These are phyloP conservation scores for Euphorbia pulcherrima DNA, from an alignment of 345 rosid genomes.

Conservation along the genomic window DNA sequence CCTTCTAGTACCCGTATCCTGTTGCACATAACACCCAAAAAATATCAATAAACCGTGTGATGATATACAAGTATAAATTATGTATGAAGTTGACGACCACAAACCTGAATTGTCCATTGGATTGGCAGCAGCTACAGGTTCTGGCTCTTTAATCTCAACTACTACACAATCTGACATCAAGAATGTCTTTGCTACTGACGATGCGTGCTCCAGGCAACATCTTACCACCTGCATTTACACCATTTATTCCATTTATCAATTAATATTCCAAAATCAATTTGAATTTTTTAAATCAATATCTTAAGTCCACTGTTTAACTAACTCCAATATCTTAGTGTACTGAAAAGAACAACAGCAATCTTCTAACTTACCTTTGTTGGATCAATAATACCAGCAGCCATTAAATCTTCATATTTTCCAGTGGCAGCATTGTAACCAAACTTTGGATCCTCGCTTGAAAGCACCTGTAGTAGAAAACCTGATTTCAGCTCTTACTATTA, in stretches of 20 bases:
- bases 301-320: too few relatives aligned
- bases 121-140: conserved; percentile 58
- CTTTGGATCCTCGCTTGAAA: conserved; percentile 58
- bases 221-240: conserved; percentile 70
- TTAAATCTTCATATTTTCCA: conserved; percentile 86
- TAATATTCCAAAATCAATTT: background rate
- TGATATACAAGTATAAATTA: too few relatives aligned
- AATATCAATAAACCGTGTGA: background rate
- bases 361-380: conserved; percentile 59
- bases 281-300: too few relatives aligned
- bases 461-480: conserved; percentile 49
- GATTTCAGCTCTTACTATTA: background rate
- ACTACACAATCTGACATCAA: conserved; percentile 98
- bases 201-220: conserved; percentile 98
- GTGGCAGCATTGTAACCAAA: conserved; percentile 93
- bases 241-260: background rate
- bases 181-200: conserved; percentile 96
- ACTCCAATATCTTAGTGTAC: background rate
- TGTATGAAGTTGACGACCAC: background rate
- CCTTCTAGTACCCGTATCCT: conserved; percentile 48
- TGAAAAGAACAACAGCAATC: too few relatives aligned
- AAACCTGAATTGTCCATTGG: conserved; percentile 98
- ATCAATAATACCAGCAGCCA: conserved; percentile 96
- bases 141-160: conserved; percentile 95
- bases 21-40: background rate